Evolutionary conservation across 2,329 filamentous ascomycete species (phyloP), one percentile per base, ranked within the genome.

Genomic region (Ascochyta clinopodiicola): DNA sequence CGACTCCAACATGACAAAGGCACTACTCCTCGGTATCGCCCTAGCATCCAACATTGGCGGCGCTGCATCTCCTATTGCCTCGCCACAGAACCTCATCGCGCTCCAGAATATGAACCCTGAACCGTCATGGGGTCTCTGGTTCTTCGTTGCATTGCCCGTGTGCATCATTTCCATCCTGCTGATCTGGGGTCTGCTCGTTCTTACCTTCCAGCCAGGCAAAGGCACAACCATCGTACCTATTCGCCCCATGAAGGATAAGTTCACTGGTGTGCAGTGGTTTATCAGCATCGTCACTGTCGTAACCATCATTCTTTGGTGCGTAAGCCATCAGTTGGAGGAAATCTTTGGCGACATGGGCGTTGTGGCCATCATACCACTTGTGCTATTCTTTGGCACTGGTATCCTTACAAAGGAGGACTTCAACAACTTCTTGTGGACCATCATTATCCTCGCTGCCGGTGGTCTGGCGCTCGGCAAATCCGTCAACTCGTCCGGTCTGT

Each of bases 401-500:
- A 94, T 98, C 63, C 82, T 99, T 29, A 98, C 93, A 44, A 99
- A 98, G 78, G 95, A 98, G 77, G 95, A 99, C 78, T 99, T 99
- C 75, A 99, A 99, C 81, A 99, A 99, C 77, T 99, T 99, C 77
- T 89, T 97, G 35, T 99, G 95, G 95, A 99, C 96, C 19, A 99
- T 99, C 77, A 97, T 99, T 77, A 98, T 99, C 69, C 88, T 99
- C 19, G 95, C 95, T 0, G 94, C 95, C 0, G 95, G 95, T 42
- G 95, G 95, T 7, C 80, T 99, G 31, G 92, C 92, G 1, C 86
- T 99, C 0, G 95, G 95, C 52, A 97, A 96, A 75, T 91, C 94
- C 0, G 95, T 99, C 55, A 94, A 92, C 61, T 95, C 91, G 0
- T 98, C 94, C 0, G 95, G 95, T 1, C 82, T 99, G 10, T 81